Evolutionary conservation across 1,139 yeast genomes (phyloP).

Genomic region (Pichia sp.): DNA sequence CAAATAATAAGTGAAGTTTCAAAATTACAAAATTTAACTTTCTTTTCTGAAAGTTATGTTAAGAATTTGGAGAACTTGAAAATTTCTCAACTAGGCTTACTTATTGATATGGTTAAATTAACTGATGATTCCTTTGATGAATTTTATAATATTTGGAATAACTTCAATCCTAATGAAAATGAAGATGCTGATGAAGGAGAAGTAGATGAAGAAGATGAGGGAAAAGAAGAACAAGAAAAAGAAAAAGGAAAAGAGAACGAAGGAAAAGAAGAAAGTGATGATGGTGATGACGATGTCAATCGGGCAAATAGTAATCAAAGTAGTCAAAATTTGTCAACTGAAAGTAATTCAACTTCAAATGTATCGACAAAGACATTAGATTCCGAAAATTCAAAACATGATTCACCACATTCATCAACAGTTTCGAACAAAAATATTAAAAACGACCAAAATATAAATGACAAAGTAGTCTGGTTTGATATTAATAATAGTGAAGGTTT

Average conservation of each 20-base stretch:
- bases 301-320: background rate
- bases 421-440: background rate
- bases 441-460: background rate
- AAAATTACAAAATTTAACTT: slow-evolving; percentile 51
- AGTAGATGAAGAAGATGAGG: background rate
- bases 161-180: slow-evolving; percentile 6
- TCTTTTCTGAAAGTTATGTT: slow-evolving; percentile 58
- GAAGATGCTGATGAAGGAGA: background rate
- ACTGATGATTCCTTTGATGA: slow-evolving; percentile 25
- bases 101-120: slow-evolving; percentile 42
- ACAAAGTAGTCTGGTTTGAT: slow-evolving; percentile 20
- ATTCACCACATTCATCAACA: background rate
- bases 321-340: background rate
- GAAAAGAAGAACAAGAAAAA: background rate
- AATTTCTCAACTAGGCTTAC: slow-evolving; percentile 52
- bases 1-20: slow-evolving; percentile 81
- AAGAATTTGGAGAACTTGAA: slow-evolving; percentile 51
- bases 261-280: background rate
- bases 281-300: background rate
- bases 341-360: background rate
- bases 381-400: background rate
- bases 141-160: slow-evolving; percentile 27
- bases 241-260: background rate
- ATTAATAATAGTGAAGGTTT: slow-evolving; percentile 41
- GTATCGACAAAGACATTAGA: background rate